phyloP scores from a whole-genome alignment of 345 rosid species.

The Arabis alpina region DNA sequence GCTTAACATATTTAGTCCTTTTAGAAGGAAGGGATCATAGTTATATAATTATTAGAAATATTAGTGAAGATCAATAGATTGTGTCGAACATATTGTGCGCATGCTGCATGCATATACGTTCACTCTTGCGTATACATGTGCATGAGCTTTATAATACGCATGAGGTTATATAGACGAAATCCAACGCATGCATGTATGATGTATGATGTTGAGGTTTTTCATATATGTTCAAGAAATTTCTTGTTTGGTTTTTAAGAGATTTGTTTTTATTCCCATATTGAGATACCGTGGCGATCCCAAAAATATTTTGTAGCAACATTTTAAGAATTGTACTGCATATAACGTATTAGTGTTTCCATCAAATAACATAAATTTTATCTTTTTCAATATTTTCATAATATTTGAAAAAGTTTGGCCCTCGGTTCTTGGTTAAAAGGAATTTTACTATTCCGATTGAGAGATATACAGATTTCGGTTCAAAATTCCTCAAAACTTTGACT shows the following conservation, averaged over 20 bases:
- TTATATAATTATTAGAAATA: conserved; percentile 2
- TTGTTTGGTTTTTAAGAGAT: not conserved
- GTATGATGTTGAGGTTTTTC: not conserved
- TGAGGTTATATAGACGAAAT: not conserved
- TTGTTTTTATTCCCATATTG: not conserved
- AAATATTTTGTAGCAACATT: not conserved
- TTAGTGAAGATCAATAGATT: not conserved
- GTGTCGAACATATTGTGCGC: not conserved
- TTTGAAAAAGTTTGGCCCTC: too few relatives aligned
- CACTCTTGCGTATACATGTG: not conserved
- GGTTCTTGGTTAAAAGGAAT: too few relatives aligned
- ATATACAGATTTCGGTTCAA: too few relatives aligned
- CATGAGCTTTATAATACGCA: not conserved
- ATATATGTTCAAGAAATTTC: not conserved
- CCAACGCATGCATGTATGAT: not conserved
- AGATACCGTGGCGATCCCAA: not conserved
- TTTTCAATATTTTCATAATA: too few relatives aligned
- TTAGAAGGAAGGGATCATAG: not conserved
- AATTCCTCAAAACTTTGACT: too few relatives aligned
- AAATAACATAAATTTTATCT: too few relatives aligned
- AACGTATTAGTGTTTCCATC: too few relatives aligned
- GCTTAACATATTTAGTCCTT: not conserved
- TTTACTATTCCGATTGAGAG: too few relatives aligned
- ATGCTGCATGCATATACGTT: not conserved
- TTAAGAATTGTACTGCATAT: not conserved